phyloP scores from a whole-genome alignment of 1,284 basidiomycete species.

The Sparassis latifolia region DNA sequence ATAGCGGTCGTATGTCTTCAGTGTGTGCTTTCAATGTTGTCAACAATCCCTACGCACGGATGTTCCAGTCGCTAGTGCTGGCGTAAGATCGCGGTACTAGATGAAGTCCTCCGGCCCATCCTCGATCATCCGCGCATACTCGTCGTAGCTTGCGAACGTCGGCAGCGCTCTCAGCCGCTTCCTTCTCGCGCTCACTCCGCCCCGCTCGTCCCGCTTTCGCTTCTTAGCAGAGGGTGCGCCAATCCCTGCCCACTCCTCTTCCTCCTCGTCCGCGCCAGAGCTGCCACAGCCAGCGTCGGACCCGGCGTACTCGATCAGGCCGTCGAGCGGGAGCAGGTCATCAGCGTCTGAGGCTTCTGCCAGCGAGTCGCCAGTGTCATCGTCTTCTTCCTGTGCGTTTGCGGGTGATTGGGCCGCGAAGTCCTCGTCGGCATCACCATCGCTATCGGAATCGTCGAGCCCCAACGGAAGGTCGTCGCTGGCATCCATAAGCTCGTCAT shows the following conservation, averaged over 20 bases:
- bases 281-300: conserved; percentile 37
- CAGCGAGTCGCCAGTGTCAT: conserved; percentile 37
- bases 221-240: conserved; percentile 28
- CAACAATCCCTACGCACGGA: no score
- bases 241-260: conserved; percentile 53
- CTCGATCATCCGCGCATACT: conserved; percentile 92
- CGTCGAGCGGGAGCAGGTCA: conserved; percentile 56
- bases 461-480: conserved; percentile 29
- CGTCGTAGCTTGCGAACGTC: conserved; percentile 92
- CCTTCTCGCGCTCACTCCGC: conserved; percentile 49
- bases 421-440: conserved; percentile 24
- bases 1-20: no score
- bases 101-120: conserved; percentile 72
- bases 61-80: no score
- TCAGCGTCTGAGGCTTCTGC: conserved; percentile 66
- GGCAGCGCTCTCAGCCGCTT: conserved; percentile 75
- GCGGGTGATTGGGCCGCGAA: conserved; percentile 22
- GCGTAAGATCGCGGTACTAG: conserved; percentile 19
- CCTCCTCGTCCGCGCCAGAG: conserved; percentile 24
- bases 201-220: conserved; percentile 36
- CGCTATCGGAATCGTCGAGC: conserved; percentile 28
- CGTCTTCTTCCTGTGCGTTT: conserved; percentile 19
- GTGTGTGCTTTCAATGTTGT: no score
- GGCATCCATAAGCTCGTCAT: conserved; percentile 34
- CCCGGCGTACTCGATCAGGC: conserved; percentile 54